Evolutionary conservation across 225 moss, liverwort and hornwort genomes (phyloP).

Genomic region (Asterella californica): DNA sequence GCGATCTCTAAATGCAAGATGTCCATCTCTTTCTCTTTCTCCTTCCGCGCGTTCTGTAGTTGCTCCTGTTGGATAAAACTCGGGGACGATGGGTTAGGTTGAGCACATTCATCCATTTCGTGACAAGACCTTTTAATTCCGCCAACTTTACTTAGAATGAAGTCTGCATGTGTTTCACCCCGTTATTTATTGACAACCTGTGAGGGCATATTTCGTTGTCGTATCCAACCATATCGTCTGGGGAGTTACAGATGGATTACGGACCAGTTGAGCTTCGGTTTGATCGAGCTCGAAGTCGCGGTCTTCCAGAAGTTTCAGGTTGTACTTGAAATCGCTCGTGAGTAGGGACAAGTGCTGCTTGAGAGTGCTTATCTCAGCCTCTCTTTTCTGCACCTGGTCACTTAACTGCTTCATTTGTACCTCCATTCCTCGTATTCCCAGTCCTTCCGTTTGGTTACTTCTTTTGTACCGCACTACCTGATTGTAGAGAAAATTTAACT

Average conservation of each 20-base stretch:
- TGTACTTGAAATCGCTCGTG: constrained; percentile 59
- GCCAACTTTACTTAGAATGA: no score
- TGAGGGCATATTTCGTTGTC: background rate
- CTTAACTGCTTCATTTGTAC: constrained; percentile 40
- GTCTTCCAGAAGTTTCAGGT: constrained; percentile 51
- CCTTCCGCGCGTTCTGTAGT: constrained; percentile 17
- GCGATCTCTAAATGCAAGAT: constrained; percentile 24
- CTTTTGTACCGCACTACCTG: background rate
- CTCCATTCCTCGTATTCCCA: constrained; percentile 23
- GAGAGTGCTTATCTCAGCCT: constrained; percentile 41
- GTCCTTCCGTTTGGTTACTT: background rate
- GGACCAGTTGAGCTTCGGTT: constrained; percentile 43
- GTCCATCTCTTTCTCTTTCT: constrained; percentile 37
- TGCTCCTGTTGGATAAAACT: constrained; percentile 28
- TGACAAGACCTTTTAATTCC: no score
- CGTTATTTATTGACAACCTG: background rate
- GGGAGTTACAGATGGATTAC: constrained; percentile 4
- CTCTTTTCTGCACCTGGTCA: constrained; percentile 36
- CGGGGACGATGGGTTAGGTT: background rate
- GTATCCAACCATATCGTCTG: background rate
- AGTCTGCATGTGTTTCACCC: background rate
- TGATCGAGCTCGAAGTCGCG: constrained; percentile 55
- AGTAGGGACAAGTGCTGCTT: constrained; percentile 49
- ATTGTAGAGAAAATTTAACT: background rate
- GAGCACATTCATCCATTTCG: background rate